Percentiles rank a stretch among this genome's conserved stretches.
Conservation (phyloP, 441 rosid genomes). For the Oxalis stricta region DNA sequence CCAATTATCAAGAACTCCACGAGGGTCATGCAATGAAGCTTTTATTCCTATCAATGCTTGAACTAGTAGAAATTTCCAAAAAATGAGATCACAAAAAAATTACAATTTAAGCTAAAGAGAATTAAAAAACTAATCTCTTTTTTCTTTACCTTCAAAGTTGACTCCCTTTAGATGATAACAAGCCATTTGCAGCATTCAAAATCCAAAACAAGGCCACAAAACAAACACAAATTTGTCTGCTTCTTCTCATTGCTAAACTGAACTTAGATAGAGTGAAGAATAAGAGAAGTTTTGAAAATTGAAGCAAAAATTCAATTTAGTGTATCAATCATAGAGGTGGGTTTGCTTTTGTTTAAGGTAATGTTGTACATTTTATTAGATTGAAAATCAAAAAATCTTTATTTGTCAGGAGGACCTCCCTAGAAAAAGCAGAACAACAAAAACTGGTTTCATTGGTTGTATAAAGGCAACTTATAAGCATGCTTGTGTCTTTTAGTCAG, state of each 20-base stretch:
- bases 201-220: conserved; percentile 35
- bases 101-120: conserved; percentile 3
- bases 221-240: conserved; percentile 12
- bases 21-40: conserved; percentile 71
- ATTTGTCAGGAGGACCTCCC: too few relatives aligned
- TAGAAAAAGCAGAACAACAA: conserved; percentile 21
- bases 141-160: conserved; percentile 92
- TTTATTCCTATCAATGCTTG: conserved; percentile 87
- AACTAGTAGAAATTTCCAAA: conserved; percentile 32
- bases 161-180: conserved; percentile 91
- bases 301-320: too few relatives aligned
- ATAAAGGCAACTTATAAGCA: conserved; percentile 52
- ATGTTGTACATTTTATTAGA: too few relatives aligned
- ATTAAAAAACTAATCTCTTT: too few relatives aligned
- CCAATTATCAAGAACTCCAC: conserved; percentile 92
- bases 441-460: conserved; percentile 27
- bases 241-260: conserved; percentile 25
- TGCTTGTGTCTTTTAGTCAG: conserved; percentile 40
- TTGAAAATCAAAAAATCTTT: conserved; percentile 14
- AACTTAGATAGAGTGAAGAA: conserved; percentile 22
- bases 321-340: conserved; percentile 12
- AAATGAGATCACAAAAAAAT: conserved; percentile 12
- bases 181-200: conserved; percentile 37
- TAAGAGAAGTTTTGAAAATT: too few relatives aligned
- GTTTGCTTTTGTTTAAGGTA: conserved; percentile 14